Evolutionary conservation across 768 basidiomycete genomes (phyloP).

Genomic region (Serendipita sp.): DNA sequence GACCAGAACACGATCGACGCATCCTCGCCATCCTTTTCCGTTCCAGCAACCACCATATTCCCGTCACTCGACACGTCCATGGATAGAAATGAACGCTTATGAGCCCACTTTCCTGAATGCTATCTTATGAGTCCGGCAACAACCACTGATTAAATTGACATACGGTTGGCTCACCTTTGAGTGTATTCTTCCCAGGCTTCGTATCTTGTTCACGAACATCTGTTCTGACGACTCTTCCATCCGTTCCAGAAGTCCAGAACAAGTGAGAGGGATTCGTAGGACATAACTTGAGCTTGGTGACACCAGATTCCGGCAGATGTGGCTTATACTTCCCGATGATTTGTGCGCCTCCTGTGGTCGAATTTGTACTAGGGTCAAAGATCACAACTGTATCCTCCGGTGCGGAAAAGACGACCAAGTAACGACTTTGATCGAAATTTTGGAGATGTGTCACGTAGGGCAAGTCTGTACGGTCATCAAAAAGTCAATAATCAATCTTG

Average conservation of each 20-base stretch:
- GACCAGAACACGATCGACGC: conserved; percentile 77
- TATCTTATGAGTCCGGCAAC: neutral
- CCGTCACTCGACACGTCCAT: conserved; percentile 53
- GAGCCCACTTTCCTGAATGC: neutral
- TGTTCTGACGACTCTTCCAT: neutral
- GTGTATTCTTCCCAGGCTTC: neutral
- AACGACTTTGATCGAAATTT: too few relatives aligned
- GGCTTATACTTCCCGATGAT: neutral
- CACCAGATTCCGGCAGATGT: neutral
- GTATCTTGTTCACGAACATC: neutral
- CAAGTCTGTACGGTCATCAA: too few relatives aligned
- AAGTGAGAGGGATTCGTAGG: neutral
- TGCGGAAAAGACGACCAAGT: neutral
- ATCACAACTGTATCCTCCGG: neutral
- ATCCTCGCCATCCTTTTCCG: conserved; percentile 66
- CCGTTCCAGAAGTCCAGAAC: neutral
- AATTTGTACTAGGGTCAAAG: neutral
- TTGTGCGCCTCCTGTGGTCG: neutral
- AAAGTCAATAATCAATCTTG: too few relatives aligned
- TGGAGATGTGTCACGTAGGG: too few relatives aligned
- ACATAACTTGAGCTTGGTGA: neutral
- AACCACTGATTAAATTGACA: neutral
- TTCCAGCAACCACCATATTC: conserved; percentile 61
- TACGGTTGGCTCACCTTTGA: neutral
- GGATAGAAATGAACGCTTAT: conserved; percentile 9